phyloP scores from a whole-genome alignment of 257 asterid genomes.

The Coffea canephora region DNA sequence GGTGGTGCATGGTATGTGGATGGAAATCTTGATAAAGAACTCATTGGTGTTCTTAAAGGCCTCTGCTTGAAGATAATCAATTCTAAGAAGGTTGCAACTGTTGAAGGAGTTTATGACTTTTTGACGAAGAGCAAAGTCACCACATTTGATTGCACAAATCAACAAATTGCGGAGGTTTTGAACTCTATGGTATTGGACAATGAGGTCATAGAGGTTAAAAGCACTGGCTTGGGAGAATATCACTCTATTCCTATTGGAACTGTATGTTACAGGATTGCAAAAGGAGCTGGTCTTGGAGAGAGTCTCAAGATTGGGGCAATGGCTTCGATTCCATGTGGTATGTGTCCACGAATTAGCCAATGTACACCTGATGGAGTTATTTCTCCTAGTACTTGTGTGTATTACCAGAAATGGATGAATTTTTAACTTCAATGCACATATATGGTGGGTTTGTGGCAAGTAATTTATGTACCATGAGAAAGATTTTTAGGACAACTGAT shows the following conservation, averaged over 20 bases:
- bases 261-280: constrained; percentile 45
- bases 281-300: constrained; percentile 24
- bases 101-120: constrained; percentile 34
- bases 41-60: constrained; percentile 26
- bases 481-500: neutral
- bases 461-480: neutral
- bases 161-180: constrained; percentile 46
- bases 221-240: constrained; percentile 69
- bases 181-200: constrained; percentile 53
- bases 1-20: constrained; percentile 64
- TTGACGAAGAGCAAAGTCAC: constrained; percentile 20
- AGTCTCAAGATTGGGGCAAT: constrained; percentile 41
- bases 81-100: constrained; percentile 39
- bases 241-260: constrained; percentile 49
- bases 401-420: constrained; percentile 59
- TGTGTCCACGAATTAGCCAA: constrained; percentile 51
- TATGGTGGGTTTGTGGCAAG: neutral
- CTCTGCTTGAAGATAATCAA: constrained; percentile 28
- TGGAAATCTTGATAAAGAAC: constrained; percentile 49
- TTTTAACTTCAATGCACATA: constrained; percentile 34
- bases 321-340: constrained; percentile 76
- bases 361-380: constrained; percentile 66
- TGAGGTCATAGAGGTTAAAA: constrained; percentile 63
- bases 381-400: constrained; percentile 63
- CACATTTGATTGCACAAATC: constrained; percentile 28